Base-by-base conservation (phyloP, 768 basidiomycete genomes). In the Podaxis rugospora region DNA sequence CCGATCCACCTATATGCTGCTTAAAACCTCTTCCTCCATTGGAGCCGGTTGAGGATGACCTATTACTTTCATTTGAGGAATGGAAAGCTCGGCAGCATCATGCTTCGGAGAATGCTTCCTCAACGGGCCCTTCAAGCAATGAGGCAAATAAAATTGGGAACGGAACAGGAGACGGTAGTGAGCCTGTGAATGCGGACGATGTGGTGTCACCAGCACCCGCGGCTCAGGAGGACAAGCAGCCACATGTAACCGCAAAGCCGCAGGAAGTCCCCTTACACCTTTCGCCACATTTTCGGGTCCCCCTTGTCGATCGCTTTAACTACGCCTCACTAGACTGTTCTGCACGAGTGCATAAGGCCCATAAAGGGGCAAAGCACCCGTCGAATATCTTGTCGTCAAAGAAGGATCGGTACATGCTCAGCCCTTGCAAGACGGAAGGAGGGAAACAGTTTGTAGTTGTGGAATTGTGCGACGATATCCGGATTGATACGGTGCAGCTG, bases 391-490 rank as follows among this genome's bases (percentile, higher is more conserved):
- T 99, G 7, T 89, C 91, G 28, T 88, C 86, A 35, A 95, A 94
- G 74, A 90, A 89, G 70, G 96, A 98, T 73, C 78, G 87, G 65
- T 98, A 98, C 79, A 96, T 98, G 97, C 88, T 98, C 66, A 93
- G 90, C 57, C 96, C 95, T 0, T 99, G 97, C 68, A 77, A 80
- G 32, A 73, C 78, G 14, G 84, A 83, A 35, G 73, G 85, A 63
- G 79, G 78, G 63, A 70, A 75, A 4, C 87, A 91, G 65, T 98
- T 88, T 73, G 89, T 98, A 36, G 87, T 97, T 36, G 89, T 98
- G 49, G 97, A 99, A 73, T 84, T 98, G 14, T 99, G 97, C 76
- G 96, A 98, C 65, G 97, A 98, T 71, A 94, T 99, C 64, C 79
- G 93, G 49, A 95, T 98, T 67, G 96, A 98, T 71, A 96, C 94